Percentiles rank a stretch among this genome's conserved stretches.
Evolutionary conservation across 164 flowering plant species (phyloP).

Genomic region (Chimonanthus salicifolius): DNA sequence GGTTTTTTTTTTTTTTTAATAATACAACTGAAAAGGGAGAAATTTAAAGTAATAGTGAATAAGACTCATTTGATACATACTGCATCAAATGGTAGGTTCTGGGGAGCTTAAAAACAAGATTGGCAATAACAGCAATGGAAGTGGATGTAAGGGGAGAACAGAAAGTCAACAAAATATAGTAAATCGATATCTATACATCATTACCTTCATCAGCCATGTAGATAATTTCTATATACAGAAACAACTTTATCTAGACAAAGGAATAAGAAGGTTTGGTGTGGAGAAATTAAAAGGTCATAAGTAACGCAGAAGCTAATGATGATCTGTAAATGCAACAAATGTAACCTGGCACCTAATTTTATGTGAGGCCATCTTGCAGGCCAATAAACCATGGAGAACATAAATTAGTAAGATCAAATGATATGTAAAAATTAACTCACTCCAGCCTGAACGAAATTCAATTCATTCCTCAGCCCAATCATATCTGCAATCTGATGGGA

Average conservation of each 20-base stretch:
- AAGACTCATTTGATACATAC: neutral
- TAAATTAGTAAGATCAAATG: neutral
- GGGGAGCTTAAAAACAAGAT: neutral
- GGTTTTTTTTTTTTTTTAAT: too few species aligned
- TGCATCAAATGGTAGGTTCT: neutral
- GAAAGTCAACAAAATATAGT: neutral
- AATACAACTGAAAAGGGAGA: neutral
- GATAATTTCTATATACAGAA: neutral
- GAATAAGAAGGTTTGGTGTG: neutral
- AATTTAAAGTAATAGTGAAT: neutral
- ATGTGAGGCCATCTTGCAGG: neutral
- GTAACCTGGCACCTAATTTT: neutral
- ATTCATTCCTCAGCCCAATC: conserved; percentile 86
- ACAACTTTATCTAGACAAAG: neutral
- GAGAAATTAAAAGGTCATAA: neutral
- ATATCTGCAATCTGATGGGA: conserved; percentile 98
- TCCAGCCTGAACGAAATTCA: conserved; percentile 72
- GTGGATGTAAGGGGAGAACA: neutral
- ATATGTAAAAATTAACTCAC: conserved; percentile 41
- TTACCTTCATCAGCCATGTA: neutral
- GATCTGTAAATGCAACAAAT: neutral
- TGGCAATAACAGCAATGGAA: neutral
- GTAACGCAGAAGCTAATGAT: neutral
- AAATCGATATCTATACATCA: too few species aligned
- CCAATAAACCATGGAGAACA: neutral